phyloP scores from a whole-genome alignment of 441 rosid genomes.

The Erysimum pusillum region DNA sequence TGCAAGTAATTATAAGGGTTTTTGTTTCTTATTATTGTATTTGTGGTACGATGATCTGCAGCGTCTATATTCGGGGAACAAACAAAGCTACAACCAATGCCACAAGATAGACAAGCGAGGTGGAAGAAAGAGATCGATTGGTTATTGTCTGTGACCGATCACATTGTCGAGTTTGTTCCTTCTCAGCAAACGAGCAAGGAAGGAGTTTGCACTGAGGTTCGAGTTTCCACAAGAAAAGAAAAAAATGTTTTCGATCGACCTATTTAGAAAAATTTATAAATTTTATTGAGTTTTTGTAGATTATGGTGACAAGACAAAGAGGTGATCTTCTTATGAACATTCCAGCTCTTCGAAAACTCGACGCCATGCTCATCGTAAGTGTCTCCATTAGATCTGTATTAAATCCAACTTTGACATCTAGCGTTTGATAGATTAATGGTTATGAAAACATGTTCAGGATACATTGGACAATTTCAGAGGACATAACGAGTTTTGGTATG shows the following conservation, averaged over 20 bases:
- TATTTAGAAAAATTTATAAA: neutral
- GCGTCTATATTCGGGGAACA: slow-evolving; percentile 70
- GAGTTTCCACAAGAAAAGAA: neutral
- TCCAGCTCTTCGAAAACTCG: slow-evolving; percentile 73
- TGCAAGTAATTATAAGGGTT: slow-evolving; percentile 5
- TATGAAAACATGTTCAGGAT: slow-evolving; percentile 43
- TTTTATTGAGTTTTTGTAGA: slow-evolving; percentile 37
- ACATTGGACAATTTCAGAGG: slow-evolving; percentile 51
- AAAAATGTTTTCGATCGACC: neutral
- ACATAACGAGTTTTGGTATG: slow-evolving; percentile 64
- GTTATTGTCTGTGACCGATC: slow-evolving; percentile 72
- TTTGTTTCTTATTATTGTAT: neutral
- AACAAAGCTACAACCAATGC: slow-evolving; percentile 64
- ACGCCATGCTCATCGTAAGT: slow-evolving; percentile 65
- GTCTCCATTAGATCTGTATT: neutral
- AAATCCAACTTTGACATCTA: neutral
- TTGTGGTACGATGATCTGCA: slow-evolving; percentile 35
- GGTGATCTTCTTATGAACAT: slow-evolving; percentile 65
- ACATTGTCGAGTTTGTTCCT: slow-evolving; percentile 72
- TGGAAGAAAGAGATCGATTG: slow-evolving; percentile 75
- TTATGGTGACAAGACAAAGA: slow-evolving; percentile 73
- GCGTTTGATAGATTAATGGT: neutral
- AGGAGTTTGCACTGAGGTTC: slow-evolving; percentile 58
- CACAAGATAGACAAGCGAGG: slow-evolving; percentile 58
- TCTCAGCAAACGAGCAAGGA: slow-evolving; percentile 63